Conservation (phyloP, 2,329 filamentous ascomycete genomes). For the Teratosphaeriaceae sp. region DNA sequence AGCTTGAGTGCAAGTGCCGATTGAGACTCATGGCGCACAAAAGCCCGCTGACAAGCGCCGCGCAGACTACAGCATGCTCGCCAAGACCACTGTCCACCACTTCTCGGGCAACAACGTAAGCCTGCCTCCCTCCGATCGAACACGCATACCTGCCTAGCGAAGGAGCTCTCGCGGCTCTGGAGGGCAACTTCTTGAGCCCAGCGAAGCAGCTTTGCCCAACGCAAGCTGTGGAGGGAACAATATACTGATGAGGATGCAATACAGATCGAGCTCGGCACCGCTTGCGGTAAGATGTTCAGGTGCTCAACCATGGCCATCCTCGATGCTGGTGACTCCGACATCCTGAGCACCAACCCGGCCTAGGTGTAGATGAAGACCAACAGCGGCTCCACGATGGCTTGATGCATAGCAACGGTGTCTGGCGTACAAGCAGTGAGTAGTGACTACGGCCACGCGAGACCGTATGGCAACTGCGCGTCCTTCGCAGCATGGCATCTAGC, state of each 20-base stretch:
- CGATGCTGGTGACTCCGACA: conserved; percentile 95
- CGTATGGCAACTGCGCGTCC: too few relatives aligned
- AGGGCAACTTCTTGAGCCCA: conserved; percentile 53
- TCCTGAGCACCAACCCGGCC: conserved; percentile 64
- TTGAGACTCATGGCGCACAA: background rate
- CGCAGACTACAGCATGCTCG: conserved; percentile 72
- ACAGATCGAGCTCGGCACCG: conserved; percentile 96
- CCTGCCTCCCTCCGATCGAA: conserved; percentile 28
- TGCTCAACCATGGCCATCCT: conserved; percentile 96
- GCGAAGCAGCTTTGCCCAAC: conserved; percentile 66
- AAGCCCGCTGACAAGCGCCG: conserved; percentile 11
- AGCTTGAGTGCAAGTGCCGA: conserved; percentile 61
- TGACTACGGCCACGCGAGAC: too few relatives aligned
- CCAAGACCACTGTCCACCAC: conserved; percentile 95
- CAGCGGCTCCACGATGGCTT: too few relatives aligned
- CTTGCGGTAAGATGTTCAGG: conserved; percentile 98
- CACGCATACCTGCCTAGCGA: conserved; percentile 24
- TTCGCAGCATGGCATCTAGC: too few relatives aligned
- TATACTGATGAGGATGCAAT: conserved; percentile 40
- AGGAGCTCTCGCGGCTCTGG: conserved; percentile 31
- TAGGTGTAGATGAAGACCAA: too few relatives aligned
- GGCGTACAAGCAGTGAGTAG: too few relatives aligned
- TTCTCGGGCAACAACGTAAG: conserved; percentile 99
- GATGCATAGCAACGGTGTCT: too few relatives aligned
- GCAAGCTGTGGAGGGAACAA: conserved; percentile 76